Evolutionary conservation across 2,329 filamentous ascomycete genomes (phyloP).

Genomic region (Alternaria longipes): DNA sequence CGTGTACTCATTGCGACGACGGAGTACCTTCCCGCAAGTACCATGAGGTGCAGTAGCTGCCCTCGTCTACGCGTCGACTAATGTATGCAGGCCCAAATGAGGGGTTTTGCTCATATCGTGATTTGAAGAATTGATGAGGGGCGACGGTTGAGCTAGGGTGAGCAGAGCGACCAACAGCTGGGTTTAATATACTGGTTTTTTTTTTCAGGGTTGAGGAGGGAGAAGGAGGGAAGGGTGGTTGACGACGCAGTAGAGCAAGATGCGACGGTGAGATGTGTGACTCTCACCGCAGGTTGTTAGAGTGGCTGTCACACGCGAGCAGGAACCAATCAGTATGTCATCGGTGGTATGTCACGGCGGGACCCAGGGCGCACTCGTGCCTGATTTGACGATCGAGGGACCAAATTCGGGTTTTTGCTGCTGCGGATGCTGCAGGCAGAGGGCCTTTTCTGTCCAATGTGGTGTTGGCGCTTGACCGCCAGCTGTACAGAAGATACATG

Average conservation of each 20-base stretch:
- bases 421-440: slow-evolving; percentile 32
- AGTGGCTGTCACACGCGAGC: slow-evolving; percentile 31
- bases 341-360: slow-evolving; percentile 27
- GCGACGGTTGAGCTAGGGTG: slow-evolving; percentile 2
- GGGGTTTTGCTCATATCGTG: slow-evolving; percentile 15
- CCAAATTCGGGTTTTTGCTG: slow-evolving; percentile 28
- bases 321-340: slow-evolving; percentile 29
- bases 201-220: background rate
- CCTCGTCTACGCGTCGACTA: slow-evolving; percentile 32
- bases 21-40: slow-evolving; percentile 30
- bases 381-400: slow-evolving; percentile 30
- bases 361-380: slow-evolving; percentile 19
- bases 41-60: slow-evolving; percentile 34
- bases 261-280: slow-evolving; percentile 26
- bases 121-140: slow-evolving; percentile 16
- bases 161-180: background rate
- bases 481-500: slow-evolving; percentile 22
- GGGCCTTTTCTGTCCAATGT: slow-evolving; percentile 16
- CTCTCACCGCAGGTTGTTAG: slow-evolving; percentile 39
- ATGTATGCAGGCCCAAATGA: slow-evolving; percentile 41
- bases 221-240: slow-evolving; percentile 1
- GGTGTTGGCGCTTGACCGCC: slow-evolving; percentile 38
- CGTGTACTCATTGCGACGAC: slow-evolving; percentile 27
- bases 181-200: background rate
- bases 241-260: background rate